Evolutionary conservation across 805 yeast genomes (phyloP).

Genomic region (Saccharomyces eubayanus): DNA sequence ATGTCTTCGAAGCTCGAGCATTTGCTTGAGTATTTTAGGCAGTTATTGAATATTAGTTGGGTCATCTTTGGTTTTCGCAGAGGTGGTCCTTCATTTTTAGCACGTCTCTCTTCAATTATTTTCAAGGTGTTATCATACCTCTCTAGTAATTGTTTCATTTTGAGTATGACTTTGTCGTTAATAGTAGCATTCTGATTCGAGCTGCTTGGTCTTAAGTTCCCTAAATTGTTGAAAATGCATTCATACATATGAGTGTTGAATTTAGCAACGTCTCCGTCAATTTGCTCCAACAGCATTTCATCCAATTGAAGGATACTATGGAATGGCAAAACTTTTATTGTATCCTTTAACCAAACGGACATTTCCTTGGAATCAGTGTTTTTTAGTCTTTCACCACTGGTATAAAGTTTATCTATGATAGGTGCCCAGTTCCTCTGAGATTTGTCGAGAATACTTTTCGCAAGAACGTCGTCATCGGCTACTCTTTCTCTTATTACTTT

Average conservation of each 20-base stretch:
- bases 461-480: conserved; percentile 17
- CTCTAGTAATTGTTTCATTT: conserved; percentile 16
- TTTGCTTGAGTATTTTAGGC: conserved; percentile 21
- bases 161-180: conserved; percentile 9
- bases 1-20: conserved; percentile 13
- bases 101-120: neutral
- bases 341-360: conserved; percentile 7
- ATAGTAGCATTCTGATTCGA: neutral
- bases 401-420: conserved; percentile 15
- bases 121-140: conserved; percentile 13
- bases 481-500: conserved; percentile 13
- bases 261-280: conserved; percentile 6
- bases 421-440: conserved; percentile 23
- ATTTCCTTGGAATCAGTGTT: conserved; percentile 6
- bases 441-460: conserved; percentile 16
- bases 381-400: conserved; percentile 8
- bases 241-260: conserved; percentile 17
- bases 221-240: conserved; percentile 19
- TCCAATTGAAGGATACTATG: conserved; percentile 22
- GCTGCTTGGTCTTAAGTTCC: conserved; percentile 6
- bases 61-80: conserved; percentile 5
- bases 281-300: conserved; percentile 17
- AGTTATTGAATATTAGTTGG: conserved; percentile 19
- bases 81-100: neutral
- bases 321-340: conserved; percentile 12